Evolutionary conservation across 2,329 filamentous ascomycete genomes (phyloP), one percentile per base, ranked within the genome.

Genomic region (Ceratocystis cacaofunesta): DNA sequence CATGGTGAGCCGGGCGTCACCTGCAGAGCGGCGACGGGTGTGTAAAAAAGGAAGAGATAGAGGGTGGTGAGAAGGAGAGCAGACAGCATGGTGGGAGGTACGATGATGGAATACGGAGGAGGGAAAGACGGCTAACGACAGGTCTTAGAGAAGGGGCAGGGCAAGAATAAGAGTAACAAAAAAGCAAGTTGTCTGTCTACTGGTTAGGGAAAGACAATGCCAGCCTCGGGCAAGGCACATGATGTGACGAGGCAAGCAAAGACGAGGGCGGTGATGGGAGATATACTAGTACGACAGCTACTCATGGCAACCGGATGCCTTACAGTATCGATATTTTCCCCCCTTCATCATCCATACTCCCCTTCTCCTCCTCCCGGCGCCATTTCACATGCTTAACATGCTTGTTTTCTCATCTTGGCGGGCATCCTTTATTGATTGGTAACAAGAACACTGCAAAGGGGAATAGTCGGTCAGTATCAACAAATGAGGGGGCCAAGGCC

Each of bases 1-100:
- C 82, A 84, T 8, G 74, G 70, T 0, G 82, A 84, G 8, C 78
- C 78, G 0, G 81, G 78, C 1, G 79, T 77, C 1, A 82, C 77
- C 63, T 79, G 73, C 2, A 82, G 72, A 2, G 75, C 76, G 10
- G 60, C 12, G 2, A 58, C 64, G 46, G 65, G 36, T 22, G 19
- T 6, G 10, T 2, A 32, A n/a, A 10, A 41, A 30, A 44, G 46
- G 25, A 52, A 22, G 6, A 61, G 52, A 10, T 60, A 22, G 25
- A 61, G 55, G 22, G 28, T 17, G 44, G 50, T 25, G 8, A 50
- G 62, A 5, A 57, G 28, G 52, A 32, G 12, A 28, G 19, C 4
- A 25, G 52, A 25, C 48, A 22, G 22, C 48, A 50, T 50, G 48
- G 48, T 22, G 12, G n/a, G 4, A 22, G 48, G 10, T 12, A 5